Base-by-base conservation (phyloP, 805 yeast species). In the Metschnikowia baotianmanensis region DNA sequence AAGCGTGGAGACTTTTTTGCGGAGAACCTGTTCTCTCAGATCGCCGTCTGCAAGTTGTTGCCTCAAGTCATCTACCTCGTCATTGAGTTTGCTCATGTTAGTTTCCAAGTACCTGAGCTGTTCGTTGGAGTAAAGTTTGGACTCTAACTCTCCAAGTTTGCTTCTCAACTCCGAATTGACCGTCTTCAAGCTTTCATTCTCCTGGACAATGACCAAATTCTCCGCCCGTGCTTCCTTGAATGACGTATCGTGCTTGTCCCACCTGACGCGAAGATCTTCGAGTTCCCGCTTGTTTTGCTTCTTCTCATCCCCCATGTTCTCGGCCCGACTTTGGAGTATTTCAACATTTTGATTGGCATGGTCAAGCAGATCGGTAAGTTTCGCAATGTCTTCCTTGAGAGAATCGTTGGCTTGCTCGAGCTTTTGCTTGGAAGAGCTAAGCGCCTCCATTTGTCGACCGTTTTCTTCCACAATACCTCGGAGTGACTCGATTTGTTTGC, bases 71-170 rank as follows among this genome's bases (percentile, higher is more conserved):
- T 75, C 74, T 9, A 83, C 58, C 33, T 75, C 70, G 11, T 58
- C 61, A 40, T 80, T 85, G 36, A 85, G 61, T 13, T 69, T 74
- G 18, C 67, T 62, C 8, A 83, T 68, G 46, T 82, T 78, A 2
- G 63, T 56, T 35, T 76, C 69, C 87, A 90, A 84, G 44, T 74
- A 78, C 47, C 72, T 75, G 48, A 77, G 72, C 51, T 80, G 83
- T 28, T 74, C 73, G 20, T 72, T 67, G 41, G 72, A 70, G 37
- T 71, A 69, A 17, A 77, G 59, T 43, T 76, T 74, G 1, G 62
- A 65, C 48, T 81, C 81, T 20, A 77, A 53, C 5, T 63, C 67
- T 21, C 65, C 57, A 9, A 77, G 63, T 48, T 77, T 76, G 12
- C 45, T 41, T 38, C 64, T 70, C 46, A 84, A 60, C 35, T 79